A percentile compares a stretch with the other conserved stretches of the same genome.
These are phyloP conservation scores for Termitomyces bulborhizus DNA, from an alignment of 768 basidiomycete genomes.

Conservation along the genomic window DNA sequence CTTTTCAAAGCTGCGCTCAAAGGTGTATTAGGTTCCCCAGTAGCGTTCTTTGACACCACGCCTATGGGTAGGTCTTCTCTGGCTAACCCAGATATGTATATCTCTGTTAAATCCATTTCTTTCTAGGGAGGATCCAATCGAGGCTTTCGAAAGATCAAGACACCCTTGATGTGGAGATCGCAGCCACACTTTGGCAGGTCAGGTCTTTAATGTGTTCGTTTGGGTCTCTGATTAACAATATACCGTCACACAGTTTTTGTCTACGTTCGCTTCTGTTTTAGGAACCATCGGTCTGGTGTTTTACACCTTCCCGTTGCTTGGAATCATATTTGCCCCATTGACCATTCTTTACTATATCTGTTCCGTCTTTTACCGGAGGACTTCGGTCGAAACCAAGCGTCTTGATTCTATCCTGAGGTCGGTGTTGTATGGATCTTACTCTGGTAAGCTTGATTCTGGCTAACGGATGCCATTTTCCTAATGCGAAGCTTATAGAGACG, in stretches of 20 bases:
- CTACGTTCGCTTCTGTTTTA: slow-evolving; percentile 36
- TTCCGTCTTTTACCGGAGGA: slow-evolving; percentile 51
- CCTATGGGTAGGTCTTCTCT: slow-evolving; percentile 41
- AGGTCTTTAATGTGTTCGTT: not conserved
- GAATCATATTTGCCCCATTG: slow-evolving; percentile 55
- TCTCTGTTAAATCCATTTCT: not conserved
- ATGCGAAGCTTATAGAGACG: slow-evolving; percentile 32
- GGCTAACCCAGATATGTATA: not conserved
- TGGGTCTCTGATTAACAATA: not conserved
- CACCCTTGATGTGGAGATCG: slow-evolving; percentile 44
- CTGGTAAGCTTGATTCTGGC: slow-evolving; percentile 32
- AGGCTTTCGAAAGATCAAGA: slow-evolving; percentile 60
- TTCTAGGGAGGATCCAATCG: slow-evolving; percentile 48
- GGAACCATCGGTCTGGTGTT: slow-evolving; percentile 57
- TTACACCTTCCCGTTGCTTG: slow-evolving; percentile 63
- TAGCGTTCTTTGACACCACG: slow-evolving; percentile 70
- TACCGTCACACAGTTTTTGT: slow-evolving; percentile 26
- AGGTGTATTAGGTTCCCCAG: slow-evolving; percentile 53
- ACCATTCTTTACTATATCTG: slow-evolving; percentile 44
- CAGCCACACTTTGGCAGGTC: slow-evolving; percentile 43
- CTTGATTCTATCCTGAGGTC: slow-evolving; percentile 60
- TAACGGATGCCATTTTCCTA: not conserved
- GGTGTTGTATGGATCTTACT: slow-evolving; percentile 48
- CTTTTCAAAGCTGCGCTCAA: slow-evolving; percentile 52
- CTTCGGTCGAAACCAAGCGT: slow-evolving; percentile 60